Base-by-base conservation (phyloP, 306 rosid genomes). In the Castanea sativa region DNA sequence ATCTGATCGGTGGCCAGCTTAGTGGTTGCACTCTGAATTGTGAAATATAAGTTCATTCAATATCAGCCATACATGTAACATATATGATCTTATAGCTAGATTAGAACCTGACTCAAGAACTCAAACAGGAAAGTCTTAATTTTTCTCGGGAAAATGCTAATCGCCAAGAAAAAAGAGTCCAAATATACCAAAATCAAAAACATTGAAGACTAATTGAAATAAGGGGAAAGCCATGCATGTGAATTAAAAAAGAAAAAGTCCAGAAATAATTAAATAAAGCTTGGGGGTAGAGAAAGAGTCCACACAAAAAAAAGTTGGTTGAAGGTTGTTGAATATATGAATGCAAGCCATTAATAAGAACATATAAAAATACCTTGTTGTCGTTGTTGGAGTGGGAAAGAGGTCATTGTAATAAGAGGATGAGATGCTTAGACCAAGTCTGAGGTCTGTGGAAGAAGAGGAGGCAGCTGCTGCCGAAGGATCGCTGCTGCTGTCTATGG, bases 1-100 rank as follows among this genome's bases (percentile, higher is more conserved):
- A 88, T 68, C 86, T 85, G 59, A 88, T 79, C 55, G 91, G 91
- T 55, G 89, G 91, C 89, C 91, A 88, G 45, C 81, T 76, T 63
- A 74, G 78, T 43, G 55, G 63, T 20, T 57, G 63, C 63, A 2
- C 13, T 10, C 65, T 59, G 65, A 35, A 69, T 18, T 35, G 53
- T 15, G 5, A 3, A 63, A 21, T 63, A 12, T 63, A 27, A 63
- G 69, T 2, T 27, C 15, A 25, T 27, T 9, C 14, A 49, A 49
- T 49, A 49, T 3, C 12, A 49, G 43, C 6, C 43, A 35, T 23
- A 23, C 23, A 23, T 35, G 43, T 35, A 35, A 35, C 7, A 35
- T 0, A 35, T 35, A 35, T 5, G 43, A 35, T 35, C 43, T 35
- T 35, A 29, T 29, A 29, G 30, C 30, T 29, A 38, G 43, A 38